Evolutionary conservation across 306 rosid genomes (phyloP).

Genomic region (Rubus parviflorus): DNA sequence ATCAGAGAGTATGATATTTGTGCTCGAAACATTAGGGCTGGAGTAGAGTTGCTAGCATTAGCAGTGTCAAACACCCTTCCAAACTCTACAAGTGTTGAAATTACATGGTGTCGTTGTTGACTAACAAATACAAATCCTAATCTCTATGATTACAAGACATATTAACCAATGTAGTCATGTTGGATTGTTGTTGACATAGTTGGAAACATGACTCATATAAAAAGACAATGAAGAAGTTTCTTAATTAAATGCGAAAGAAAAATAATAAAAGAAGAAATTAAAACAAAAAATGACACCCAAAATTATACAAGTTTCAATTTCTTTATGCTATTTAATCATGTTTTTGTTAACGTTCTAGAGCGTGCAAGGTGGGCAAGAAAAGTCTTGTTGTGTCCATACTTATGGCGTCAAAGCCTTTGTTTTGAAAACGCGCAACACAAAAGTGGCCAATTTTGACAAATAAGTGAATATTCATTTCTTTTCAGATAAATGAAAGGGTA

Average conservation of each 20-base stretch:
- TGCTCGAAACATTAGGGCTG: too few relatives aligned
- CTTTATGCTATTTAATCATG: neutral
- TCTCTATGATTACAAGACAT: neutral
- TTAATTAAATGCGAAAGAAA: neutral
- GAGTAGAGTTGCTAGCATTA: too few relatives aligned
- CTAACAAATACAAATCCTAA: too few relatives aligned
- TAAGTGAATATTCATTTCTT: conserved; percentile 2
- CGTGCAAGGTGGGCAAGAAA: neutral
- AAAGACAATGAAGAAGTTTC: neutral
- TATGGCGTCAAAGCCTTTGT: neutral
- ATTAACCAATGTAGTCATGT: neutral
- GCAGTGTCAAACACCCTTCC: too few relatives aligned
- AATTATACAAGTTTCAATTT: neutral
- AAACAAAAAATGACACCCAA: neutral
- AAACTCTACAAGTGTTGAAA: too few relatives aligned
- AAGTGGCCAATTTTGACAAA: neutral
- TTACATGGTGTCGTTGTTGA: neutral
- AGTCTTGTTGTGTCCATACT: neutral
- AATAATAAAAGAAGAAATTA: neutral
- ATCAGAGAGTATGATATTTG: too few relatives aligned
- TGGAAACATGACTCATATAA: neutral
- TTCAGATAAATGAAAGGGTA: conserved; percentile 39
- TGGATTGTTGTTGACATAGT: neutral
- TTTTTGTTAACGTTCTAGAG: conserved; percentile 10
- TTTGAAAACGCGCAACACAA: conserved; percentile 26